Percentiles rank a stretch among this genome's conserved stretches.
Conservation (phyloP, 441 rosid species). For the Capsella rubella region DNA sequence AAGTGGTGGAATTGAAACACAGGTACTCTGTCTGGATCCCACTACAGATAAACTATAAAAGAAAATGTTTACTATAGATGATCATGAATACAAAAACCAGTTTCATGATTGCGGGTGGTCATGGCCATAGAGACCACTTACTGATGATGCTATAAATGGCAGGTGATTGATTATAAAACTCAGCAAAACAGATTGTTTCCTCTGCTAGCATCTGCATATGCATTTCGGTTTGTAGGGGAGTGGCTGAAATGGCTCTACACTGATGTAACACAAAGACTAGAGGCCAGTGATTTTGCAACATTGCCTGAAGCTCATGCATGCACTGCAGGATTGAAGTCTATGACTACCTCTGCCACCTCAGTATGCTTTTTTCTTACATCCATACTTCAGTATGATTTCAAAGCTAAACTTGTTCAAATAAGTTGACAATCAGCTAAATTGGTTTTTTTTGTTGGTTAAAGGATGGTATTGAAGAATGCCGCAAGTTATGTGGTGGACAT, state of each 20-base stretch:
- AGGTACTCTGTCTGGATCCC: constrained; percentile 48
- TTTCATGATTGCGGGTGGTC: not conserved
- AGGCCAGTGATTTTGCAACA: constrained; percentile 80
- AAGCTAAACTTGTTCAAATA: not conserved
- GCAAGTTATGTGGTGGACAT: constrained; percentile 94
- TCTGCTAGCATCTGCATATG: constrained; percentile 91
- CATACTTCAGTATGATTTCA: not conserved
- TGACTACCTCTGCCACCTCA: constrained; percentile 83
- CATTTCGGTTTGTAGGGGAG: constrained; percentile 88
- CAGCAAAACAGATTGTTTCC: constrained; percentile 90
- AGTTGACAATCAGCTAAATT: not conserved
- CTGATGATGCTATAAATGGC: constrained; percentile 26
- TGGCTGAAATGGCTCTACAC: constrained; percentile 83
- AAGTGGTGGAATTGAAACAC: constrained; percentile 70
- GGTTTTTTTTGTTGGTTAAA: not conserved
- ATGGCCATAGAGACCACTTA: not conserved
- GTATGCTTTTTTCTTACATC: constrained; percentile 29
- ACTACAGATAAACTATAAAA: constrained; percentile 5
- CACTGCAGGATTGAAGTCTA: constrained; percentile 91
- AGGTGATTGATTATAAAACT: constrained; percentile 93
- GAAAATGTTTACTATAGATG: not conserved
- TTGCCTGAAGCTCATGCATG: constrained; percentile 92
- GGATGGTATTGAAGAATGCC: constrained; percentile 87
- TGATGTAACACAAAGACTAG: constrained; percentile 81
- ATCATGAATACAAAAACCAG: not conserved